These are phyloP conservation scores for Haplosporangium sp. DNA, from an alignment of 371 early-diverging fungal genomes.

Conservation along the genomic window DNA sequence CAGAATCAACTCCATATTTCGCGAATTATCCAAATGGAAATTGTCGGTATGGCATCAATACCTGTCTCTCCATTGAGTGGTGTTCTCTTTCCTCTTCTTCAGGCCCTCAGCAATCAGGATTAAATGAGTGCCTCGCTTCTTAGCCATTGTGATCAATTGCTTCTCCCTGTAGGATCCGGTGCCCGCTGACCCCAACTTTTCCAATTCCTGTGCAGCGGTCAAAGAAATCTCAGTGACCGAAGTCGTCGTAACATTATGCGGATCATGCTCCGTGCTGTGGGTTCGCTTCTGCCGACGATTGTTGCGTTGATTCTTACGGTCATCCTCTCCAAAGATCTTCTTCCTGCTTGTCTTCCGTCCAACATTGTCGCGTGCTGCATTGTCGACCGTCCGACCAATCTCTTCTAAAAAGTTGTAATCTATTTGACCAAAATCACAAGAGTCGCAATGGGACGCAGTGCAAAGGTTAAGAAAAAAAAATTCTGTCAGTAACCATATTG, in stretches of 20 bases:
- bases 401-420: conserved; percentile 53
- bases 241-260: background rate
- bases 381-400: conserved; percentile 40
- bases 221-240: conserved; percentile 18
- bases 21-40: too few relatives aligned
- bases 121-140: conserved; percentile 35
- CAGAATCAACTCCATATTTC: background rate
- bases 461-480: background rate
- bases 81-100: conserved; percentile 48
- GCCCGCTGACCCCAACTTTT: conserved; percentile 28
- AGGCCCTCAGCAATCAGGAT: conserved; percentile 49
- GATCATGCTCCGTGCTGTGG: background rate
- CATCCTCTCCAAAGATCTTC: conserved; percentile 18
- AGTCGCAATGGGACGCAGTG: background rate
- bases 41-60: background rate
- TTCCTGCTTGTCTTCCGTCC: conserved; percentile 25
- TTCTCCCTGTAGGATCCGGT: conserved; percentile 46
- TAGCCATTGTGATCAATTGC: conserved; percentile 41
- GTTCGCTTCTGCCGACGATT: conserved; percentile 1
- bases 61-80: conserved; percentile 49
- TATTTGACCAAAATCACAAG: conserved; percentile 6
- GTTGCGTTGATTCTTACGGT: conserved; percentile 4
- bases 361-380: conserved; percentile 49
- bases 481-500: too few relatives aligned
- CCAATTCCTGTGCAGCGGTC: conserved; percentile 40